Conservation (phyloP, 371 early-diverging fungal genomes). For the Mucor velutinosus region DNA sequence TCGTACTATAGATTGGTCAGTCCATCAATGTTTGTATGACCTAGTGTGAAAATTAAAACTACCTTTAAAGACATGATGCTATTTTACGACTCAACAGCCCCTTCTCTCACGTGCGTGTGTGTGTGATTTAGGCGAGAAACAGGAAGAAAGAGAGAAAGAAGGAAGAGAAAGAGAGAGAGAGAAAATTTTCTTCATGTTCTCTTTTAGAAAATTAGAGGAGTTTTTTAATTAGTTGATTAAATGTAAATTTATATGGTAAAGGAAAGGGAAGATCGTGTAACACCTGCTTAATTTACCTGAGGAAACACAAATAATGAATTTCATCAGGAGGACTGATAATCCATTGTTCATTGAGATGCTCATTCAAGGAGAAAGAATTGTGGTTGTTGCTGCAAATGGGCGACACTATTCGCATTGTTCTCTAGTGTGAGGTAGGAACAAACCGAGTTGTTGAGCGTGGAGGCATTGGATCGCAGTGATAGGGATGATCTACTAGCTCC, state of each 20-base stretch:
- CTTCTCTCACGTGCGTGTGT: not conserved
- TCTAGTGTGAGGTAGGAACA: slow-evolving; percentile 15
- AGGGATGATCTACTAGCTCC: not conserved
- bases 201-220: not conserved
- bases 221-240: slow-evolving; percentile 7
- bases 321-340: not conserved
- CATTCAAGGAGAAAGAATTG: not conserved
- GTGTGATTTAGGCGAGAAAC: not conserved
- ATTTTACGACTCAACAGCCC: not conserved
- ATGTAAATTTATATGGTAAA: slow-evolving; percentile 6
- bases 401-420: not conserved
- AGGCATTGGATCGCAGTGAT: slow-evolving; percentile 7
- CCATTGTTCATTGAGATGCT: not conserved
- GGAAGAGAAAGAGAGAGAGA: not conserved
- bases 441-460: slow-evolving; percentile 19
- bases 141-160: slow-evolving; percentile 1
- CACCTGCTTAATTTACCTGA: not conserved
- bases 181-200: slow-evolving; percentile 3
- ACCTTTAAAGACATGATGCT: slow-evolving; percentile 22
- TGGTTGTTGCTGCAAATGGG: not conserved
- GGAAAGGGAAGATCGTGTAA: not conserved
- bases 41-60: not conserved
- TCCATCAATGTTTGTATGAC: not conserved
- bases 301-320: not conserved
- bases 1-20: slow-evolving; percentile 34